Base-by-base conservation (phyloP, 805 yeast species). In the Starmerella stigmatis region DNA sequence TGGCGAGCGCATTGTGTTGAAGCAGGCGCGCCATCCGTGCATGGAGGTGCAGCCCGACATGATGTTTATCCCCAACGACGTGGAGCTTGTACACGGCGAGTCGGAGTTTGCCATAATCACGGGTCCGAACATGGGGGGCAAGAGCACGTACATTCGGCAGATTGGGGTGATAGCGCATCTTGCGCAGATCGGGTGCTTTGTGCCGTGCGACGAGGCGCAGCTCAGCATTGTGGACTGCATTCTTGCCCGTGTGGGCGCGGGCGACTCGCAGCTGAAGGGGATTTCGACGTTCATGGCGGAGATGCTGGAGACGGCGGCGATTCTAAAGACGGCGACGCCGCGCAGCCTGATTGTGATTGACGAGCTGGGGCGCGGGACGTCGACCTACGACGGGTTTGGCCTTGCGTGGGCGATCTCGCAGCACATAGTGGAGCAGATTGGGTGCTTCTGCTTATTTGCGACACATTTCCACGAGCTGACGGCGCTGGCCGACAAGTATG, bases 381-480 rank as follows among this genome's bases (percentile, higher is more conserved):
- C 78, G 37, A 83, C 98, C 0, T 89, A 88, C 63, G 98, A 92
- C 64, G 98, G 98, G 0, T 92, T 92, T 68, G 98, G 98, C 0
- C 71, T 92, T 32, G 98, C 98, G 0, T 92, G 96, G 94, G 81
- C 96, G 0, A 92, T 92, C 45, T 81, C 89, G 52, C 94, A 88
- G 59, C 79, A 80, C 63, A 77, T 89, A 48, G 79, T 92, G 3
- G 70, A 70, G 16, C 69, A 80, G 41, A 73, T 83, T 42, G 70
- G 73, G 41, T 80, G 96, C 51, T 86, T 86, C 63, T 78, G 94
- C 0, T 60, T 92, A 46, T 92, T 92, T 70, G 97, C 98, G 0
- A 92, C 98, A 0, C 98, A 92, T 69, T 92, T 92, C 71, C 97
- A 92, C 63, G 98, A 92, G 62, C 71, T 92, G 48, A 92, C 97